Evolutionary conservation across 2,329 filamentous ascomycete species (phyloP), one percentile per base, ranked within the genome.

Genomic region (Erysiphe pulchra): DNA sequence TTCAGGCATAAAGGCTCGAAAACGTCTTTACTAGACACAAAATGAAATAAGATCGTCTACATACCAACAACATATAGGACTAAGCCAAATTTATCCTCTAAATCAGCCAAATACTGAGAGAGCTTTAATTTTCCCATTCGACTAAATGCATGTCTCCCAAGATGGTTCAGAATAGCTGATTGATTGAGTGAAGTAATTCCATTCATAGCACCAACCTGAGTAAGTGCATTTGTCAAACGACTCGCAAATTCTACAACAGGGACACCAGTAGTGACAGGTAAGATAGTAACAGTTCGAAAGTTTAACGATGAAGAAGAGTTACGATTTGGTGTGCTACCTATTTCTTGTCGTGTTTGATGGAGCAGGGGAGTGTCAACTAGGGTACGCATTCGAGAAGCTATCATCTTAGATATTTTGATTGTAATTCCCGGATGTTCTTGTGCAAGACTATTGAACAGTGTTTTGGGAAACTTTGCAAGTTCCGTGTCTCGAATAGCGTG

Each of bases 391-490:
- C 90, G 76, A 33, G 86, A 85, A 0, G 90, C 90, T 55, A 98
- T 94, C 53, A 98, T 90, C 61, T 95, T 98, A 1, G 90, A 95
- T 28, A 98, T 92, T 61, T 95, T 94, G 60, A 98, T 95, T 0
- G 90, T 95, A 56, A 98, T 98, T 39, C 85, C 92, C 5, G 90
- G 90, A 56, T 98, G 90, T 57, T 98, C 90, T 57, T 93, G 80
- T 0, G 90, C 90, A 45, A 98, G 71, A 57, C 90, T 98, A 65
- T 98, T 98, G 67, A 98, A 98, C 1, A 98, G 65, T 0, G 84
- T 93, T 48, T 87, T 81, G 0, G 90, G 90, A 49, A 98, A 93
- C 55, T 93, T 95, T 48, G 92, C 87, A 28, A 98, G 65, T 58
- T 98, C 90, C 0, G 90, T 95, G 52, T 95, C 90, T 47, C 90